Evolutionary conservation across 176 grass and related monocot species (phyloP).

Genomic region (Ensete ventricosum): DNA sequence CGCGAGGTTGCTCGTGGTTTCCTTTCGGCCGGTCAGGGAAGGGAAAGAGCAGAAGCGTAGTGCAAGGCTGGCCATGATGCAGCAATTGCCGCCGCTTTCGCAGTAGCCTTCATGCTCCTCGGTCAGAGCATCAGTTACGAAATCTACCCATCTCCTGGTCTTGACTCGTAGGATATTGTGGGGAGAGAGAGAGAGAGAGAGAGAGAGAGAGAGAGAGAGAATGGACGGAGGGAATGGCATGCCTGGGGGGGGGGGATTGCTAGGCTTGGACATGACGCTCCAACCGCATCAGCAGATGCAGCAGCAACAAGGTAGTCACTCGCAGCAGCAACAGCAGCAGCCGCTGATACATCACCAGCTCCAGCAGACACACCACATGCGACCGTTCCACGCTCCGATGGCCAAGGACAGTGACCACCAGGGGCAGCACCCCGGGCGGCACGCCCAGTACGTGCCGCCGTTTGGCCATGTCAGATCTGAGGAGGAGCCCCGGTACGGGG

Average conservation of each 20-base stretch:
- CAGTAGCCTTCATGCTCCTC: background rate
- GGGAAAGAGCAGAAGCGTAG: background rate
- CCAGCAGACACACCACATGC: slow-evolving; percentile 1
- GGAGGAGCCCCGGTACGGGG: slow-evolving; percentile 27
- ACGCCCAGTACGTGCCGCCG: slow-evolving; percentile 22
- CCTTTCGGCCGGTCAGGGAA: background rate
- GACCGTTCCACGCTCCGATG: slow-evolving; percentile 2
- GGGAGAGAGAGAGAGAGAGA: background rate
- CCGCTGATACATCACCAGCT: background rate
- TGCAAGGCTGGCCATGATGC: background rate
- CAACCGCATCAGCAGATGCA: slow-evolving; percentile 4
- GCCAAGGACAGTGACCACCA: background rate
- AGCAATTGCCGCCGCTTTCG: background rate
- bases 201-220: slow-evolving; percentile 2
- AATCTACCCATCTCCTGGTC: no score
- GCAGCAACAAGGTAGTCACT: background rate
- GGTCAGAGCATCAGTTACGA: no score
- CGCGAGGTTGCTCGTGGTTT: no score
- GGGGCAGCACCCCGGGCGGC: background rate
- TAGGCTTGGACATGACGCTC: slow-evolving; percentile 15
- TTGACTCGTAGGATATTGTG: no score
- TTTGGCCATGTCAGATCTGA: slow-evolving; percentile 26
- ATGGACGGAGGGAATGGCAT: slow-evolving; percentile 19
- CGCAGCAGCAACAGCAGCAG: background rate
- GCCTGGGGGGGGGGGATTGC: slow-evolving; percentile 1